Conservation (phyloP, 106 monocot genomes). For the Acorus gramineus region DNA sequence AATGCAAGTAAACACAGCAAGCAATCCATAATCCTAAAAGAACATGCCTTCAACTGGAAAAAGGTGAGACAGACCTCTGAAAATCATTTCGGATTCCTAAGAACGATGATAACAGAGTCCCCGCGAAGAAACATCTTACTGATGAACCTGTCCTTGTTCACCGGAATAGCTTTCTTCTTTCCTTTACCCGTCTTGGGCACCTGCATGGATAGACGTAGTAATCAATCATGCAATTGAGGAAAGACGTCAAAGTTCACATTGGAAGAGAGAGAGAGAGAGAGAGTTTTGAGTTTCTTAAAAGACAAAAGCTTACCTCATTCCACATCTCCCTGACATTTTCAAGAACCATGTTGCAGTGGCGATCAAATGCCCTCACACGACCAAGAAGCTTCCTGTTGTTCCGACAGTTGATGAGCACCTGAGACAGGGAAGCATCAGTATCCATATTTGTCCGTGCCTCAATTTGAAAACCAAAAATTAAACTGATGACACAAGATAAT, state of each 20-base stretch:
- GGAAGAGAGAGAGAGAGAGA: too few relatives aligned
- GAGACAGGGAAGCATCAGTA: background rate
- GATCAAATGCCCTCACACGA: conserved; percentile 66
- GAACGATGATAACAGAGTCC: conserved; percentile 87
- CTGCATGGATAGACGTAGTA: conserved; percentile 15
- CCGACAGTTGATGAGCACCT: conserved; percentile 67
- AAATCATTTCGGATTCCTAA: conserved; percentile 73
- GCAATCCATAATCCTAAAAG: too few relatives aligned
- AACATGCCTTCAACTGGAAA: too few relatives aligned
- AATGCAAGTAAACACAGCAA: too few relatives aligned
- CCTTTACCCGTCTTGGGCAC: conserved; percentile 85
- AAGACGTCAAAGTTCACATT: background rate
- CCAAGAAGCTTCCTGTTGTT: conserved; percentile 66
- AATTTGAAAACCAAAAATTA: too few relatives aligned
- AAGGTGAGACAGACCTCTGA: too few relatives aligned
- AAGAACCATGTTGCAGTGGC: conserved; percentile 71
- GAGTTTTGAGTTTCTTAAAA: too few relatives aligned
- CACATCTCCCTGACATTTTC: conserved; percentile 80
- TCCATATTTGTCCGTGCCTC: too few relatives aligned
- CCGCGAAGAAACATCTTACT: conserved; percentile 95
- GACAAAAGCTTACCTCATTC: conserved; percentile 40
- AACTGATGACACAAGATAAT: too few relatives aligned
- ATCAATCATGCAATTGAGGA: too few relatives aligned
- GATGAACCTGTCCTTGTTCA: conserved; percentile 93
- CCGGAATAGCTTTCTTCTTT: conserved; percentile 81